phyloP scores from a whole-genome alignment of 2,329 filamentous ascomycete species.

The Pseudocercospora macadamiae region DNA sequence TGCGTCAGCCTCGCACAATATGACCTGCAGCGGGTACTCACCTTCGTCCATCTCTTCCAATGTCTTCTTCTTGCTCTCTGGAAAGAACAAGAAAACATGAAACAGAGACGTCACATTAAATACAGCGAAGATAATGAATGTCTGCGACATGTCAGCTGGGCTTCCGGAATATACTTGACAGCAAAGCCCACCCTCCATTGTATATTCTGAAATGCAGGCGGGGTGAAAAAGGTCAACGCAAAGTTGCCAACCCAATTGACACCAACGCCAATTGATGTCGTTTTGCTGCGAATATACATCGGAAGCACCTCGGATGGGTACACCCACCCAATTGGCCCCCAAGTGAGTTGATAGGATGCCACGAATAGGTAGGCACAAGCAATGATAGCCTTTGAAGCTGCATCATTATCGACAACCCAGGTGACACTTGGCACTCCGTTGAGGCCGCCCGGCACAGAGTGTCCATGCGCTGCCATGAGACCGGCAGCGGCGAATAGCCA shows the following conservation, averaged over 20 bases:
- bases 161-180: neutral
- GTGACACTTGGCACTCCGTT: conserved; percentile 15
- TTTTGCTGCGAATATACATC: conserved; percentile 16
- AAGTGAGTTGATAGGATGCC: conserved; percentile 14
- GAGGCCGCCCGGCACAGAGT: conserved; percentile 15
- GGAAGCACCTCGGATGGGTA: conserved; percentile 16
- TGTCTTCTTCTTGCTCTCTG: conserved; percentile 24
- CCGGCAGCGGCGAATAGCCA: conserved; percentile 17
- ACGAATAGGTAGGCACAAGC: conserved; percentile 17
- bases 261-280: conserved; percentile 11
- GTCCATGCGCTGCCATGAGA: conserved; percentile 14
- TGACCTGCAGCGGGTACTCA: neutral
- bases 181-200: conserved; percentile 7
- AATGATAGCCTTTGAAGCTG: conserved; percentile 14
- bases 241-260: conserved; percentile 19
- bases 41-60: conserved; percentile 16
- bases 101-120: conserved; percentile 15
- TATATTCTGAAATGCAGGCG: conserved; percentile 17
- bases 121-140: conserved; percentile 19
- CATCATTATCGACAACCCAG: conserved; percentile 15
- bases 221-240: conserved; percentile 18
- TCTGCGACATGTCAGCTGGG: conserved; percentile 1
- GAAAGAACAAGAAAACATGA: conserved; percentile 20
- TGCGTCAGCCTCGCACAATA: neutral
- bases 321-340: conserved; percentile 19